These are phyloP conservation scores for Acidiella bohemica DNA, from an alignment of 495 filamentous ascomycete species.

Conservation along the genomic window DNA sequence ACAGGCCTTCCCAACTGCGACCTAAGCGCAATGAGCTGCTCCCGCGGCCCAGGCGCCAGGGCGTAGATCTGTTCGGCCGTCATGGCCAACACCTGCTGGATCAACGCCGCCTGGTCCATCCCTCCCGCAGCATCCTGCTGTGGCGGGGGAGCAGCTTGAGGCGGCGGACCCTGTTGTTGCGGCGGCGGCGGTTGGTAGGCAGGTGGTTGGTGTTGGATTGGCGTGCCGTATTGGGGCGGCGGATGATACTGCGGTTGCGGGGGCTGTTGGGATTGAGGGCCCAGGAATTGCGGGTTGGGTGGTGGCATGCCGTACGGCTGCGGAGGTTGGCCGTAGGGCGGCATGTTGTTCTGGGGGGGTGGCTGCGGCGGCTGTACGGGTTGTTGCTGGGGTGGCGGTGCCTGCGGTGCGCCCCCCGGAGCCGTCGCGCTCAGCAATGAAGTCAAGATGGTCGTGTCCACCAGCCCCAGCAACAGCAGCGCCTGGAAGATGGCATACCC, in stretches of 20 bases:
- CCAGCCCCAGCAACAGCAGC: constrained; percentile 81
- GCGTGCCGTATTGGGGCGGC: constrained; percentile 28
- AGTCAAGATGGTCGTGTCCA: constrained; percentile 50
- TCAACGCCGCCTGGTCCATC: constrained; percentile 37
- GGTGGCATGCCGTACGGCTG: constrained; percentile 18
- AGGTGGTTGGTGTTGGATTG: constrained; percentile 43
- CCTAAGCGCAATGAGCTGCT: constrained; percentile 61
- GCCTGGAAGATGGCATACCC: constrained; percentile 94
- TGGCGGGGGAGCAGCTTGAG: constrained; percentile 17
- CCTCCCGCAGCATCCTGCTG: too few relatives aligned
- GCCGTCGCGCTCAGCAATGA: constrained; percentile 34
- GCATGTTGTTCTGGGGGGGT: background rate
- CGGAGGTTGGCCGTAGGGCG: constrained; percentile 26
- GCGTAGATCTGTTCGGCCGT: constrained; percentile 62
- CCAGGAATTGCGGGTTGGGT: background rate
- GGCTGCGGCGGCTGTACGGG: constrained; percentile 24
- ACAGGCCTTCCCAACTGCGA: constrained; percentile 29
- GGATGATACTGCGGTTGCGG: constrained; percentile 12
- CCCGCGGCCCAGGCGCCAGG: constrained; percentile 55
- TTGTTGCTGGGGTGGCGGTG: constrained; percentile 23
- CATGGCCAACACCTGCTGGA: constrained; percentile 63
- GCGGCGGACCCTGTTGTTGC: constrained; percentile 32
- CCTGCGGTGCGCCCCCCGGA: constrained; percentile 18
- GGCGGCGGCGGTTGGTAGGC: constrained; percentile 32
- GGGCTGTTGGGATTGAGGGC: constrained; percentile 23